phyloP scores from a whole-genome alignment of 345 rosid species.

The rapeseed (Brassica napus) region Da-Ae NC_063448.1:55663501-55664000 shows the following conservation, averaged over 20 bases:
- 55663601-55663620: slow-evolving; percentile 68
- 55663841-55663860: slow-evolving; percentile 67
- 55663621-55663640: slow-evolving; percentile 62
- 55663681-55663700: slow-evolving; percentile 79
- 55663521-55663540: slow-evolving; percentile 11
- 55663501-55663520: neutral
- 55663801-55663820: slow-evolving; percentile 82
- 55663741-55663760: neutral
- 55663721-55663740: neutral
- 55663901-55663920: slow-evolving; percentile 7
- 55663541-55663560: neutral
- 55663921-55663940: neutral
- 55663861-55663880: slow-evolving; percentile 95
- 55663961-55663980: slow-evolving; percentile 7
- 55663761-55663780: neutral
- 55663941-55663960: neutral
- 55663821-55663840: slow-evolving; percentile 36
- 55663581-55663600: slow-evolving; percentile 75
- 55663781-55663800: neutral
- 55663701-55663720: slow-evolving; percentile 48
- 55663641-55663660: slow-evolving; percentile 93
- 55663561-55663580: slow-evolving; percentile 94
- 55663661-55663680: slow-evolving; percentile 68
- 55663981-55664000: slow-evolving; percentile 45
- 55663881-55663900: slow-evolving; percentile 65